These are phyloP conservation scores for Jacaranda mimosifolia DNA, from an alignment of 257 asterid species.

Conservation along the genomic window DNA sequence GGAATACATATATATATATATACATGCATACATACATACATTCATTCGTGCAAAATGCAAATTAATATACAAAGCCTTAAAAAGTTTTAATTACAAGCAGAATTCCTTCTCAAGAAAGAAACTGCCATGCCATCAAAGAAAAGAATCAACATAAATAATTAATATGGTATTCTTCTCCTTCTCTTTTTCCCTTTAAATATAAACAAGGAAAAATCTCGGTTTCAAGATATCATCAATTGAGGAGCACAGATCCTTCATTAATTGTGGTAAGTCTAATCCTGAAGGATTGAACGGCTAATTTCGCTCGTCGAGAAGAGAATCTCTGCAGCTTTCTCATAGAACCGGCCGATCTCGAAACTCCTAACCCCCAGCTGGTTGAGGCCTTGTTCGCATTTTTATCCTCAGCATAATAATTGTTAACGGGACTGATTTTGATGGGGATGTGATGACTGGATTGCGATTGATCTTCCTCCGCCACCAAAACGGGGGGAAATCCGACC, in stretches of 20 bases:
- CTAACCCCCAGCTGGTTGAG: slow-evolving; percentile 26
- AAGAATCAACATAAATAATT: slow-evolving; percentile 5
- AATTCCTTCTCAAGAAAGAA: background rate
- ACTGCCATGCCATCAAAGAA: background rate
- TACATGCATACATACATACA: too few relatives aligned
- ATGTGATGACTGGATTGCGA: slow-evolving; percentile 1
- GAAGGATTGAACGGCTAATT: slow-evolving; percentile 67
- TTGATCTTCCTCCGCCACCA: slow-evolving; percentile 32
- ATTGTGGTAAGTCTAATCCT: slow-evolving; percentile 61
- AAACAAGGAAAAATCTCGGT: background rate
- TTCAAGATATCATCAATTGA: slow-evolving; percentile 6
- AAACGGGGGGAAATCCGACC: slow-evolving; percentile 64
- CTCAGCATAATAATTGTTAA: background rate
- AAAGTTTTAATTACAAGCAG: slow-evolving; percentile 26
- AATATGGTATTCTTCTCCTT: background rate
- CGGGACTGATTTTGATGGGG: background rate
- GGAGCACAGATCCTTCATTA: slow-evolving; percentile 65
- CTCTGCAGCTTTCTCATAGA: slow-evolving; percentile 58
- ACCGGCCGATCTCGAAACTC: slow-evolving; percentile 52
- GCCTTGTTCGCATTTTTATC: slow-evolving; percentile 18
- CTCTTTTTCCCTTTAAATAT: background rate
- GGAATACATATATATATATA: too few relatives aligned
- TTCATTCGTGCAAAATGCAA: too few relatives aligned
- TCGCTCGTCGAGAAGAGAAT: slow-evolving; percentile 64
- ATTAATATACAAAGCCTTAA: background rate